A percentile compares a stretch with the other conserved stretches of the same genome.
These are phyloP conservation scores for Aspergillus saccharolyticus DNA, from an alignment of 495 filamentous ascomycete species.

Conservation along the genomic window DNA sequence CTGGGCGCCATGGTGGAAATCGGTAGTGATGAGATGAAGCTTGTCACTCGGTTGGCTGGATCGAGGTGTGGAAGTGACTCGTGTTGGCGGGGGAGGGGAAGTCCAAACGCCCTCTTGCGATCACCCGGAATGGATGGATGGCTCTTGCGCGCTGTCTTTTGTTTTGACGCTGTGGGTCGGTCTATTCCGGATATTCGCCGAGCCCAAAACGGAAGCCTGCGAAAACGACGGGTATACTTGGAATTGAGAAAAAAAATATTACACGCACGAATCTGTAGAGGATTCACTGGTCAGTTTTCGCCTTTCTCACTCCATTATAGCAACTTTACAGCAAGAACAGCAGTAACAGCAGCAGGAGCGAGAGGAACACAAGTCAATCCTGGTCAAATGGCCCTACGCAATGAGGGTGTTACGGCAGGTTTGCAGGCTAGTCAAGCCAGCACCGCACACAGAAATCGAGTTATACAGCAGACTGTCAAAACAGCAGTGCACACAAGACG, in stretches of 20 bases:
- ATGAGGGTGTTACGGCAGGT: conserved; percentile 20
- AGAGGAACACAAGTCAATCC: background rate
- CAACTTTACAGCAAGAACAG: conserved; percentile 11
- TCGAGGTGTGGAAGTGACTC: background rate
- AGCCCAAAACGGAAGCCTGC: conserved; percentile 5
- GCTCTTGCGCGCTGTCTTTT: background rate
- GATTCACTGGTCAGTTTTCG: conserved; percentile 19
- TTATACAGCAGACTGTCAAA: background rate
- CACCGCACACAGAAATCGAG: background rate
- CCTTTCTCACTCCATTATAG: conserved; percentile 10
- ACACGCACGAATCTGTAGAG: conserved; percentile 16
- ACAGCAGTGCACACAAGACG: conserved; percentile 4
- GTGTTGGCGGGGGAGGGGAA: background rate
- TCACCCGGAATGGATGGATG: background rate
- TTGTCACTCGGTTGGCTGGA: background rate
- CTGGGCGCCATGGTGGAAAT: conserved; percentile 26
- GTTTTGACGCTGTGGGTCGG: background rate
- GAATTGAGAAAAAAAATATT: conserved; percentile 3
- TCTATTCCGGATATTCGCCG: conserved; percentile 3
- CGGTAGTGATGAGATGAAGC: background rate
- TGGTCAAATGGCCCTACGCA: conserved; percentile 19
- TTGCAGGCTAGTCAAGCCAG: conserved; percentile 1
- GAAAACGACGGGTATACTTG: conserved; percentile 7
- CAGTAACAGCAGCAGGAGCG: background rate
- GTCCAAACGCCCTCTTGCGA: background rate